Evolutionary conservation across 257 asterid species (phyloP), one percentile per base, ranked within the genome.

Genomic region (Fraxinus anomala): DNA sequence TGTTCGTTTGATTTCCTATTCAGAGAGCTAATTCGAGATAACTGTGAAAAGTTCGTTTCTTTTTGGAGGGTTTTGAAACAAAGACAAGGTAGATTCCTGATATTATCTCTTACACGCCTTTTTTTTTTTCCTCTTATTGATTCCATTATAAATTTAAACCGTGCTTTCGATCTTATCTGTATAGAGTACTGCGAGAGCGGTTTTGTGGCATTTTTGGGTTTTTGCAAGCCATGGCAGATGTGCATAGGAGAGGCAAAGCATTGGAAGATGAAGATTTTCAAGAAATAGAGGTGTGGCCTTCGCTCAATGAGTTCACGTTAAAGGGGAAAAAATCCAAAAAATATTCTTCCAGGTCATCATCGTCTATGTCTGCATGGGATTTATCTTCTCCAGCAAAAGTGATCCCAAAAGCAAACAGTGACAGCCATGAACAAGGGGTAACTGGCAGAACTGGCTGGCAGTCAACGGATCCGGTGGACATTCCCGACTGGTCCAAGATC

Each of bases 261-360:
- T 37, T 24, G 72, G 76, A 81, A 31, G 81, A 39, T 10, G 90
- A 78, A 80, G 88, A 88, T 12, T 78, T 84, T 56, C 81, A 80
- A 77, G 94, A 89, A 77, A 86, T 79, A 49, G 86, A 86, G 3
- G 78, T 83, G 17, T 89, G 92, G 91, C 85, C 21, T 37, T n/a
- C 51, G 31, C 37, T 83, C 76, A 81, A 65, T 63, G 87, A 77
- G 13, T 24, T 54, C 24, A 56, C 85, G 9, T 5, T 8, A 68
- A 47, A 79, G 68, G 65, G 16, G 66, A 28, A 76, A 49, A 16
- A 37, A 59, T 12, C 61, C 76, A 54, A 74, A 72, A 33, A 70
- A 72, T 3, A 6, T 1, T 19, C 21, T 30, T 4, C 17, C 21
- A 33, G 19, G 4, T 72, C 83, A 4, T 67, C 75, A 1, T 39